Evolutionary conservation across 2,329 filamentous ascomycete genomes (phyloP).

Genomic region (Chaetomiaceae sp.): DNA sequence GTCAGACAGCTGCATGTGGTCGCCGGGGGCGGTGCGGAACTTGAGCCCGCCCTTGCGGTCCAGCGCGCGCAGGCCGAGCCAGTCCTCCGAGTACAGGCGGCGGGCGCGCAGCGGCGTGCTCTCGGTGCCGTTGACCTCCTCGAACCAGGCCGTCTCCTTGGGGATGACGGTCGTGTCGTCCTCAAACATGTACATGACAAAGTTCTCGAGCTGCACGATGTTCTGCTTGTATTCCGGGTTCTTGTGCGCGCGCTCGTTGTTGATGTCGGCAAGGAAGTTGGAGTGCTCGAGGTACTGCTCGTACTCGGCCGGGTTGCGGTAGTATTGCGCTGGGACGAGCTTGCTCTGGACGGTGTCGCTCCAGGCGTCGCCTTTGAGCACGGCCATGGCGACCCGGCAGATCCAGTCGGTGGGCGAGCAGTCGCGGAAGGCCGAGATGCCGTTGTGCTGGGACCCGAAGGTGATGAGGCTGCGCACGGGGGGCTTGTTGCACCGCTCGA

Average conservation of each 20-base stretch:
- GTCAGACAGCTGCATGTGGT: constrained; percentile 76
- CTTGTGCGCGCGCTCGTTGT: constrained; percentile 79
- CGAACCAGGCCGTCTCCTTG: constrained; percentile 88
- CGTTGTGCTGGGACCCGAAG: constrained; percentile 88
- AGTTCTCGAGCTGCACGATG: constrained; percentile 63
- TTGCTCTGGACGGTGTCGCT: constrained; percentile 67
- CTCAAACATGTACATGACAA: constrained; percentile 86
- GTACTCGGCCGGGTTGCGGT: constrained; percentile 65
- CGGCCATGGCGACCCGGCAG: constrained; percentile 72
- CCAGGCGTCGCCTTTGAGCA: constrained; percentile 80
- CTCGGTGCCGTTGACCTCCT: constrained; percentile 71
- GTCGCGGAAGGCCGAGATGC: constrained; percentile 75
- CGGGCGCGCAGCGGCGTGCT: constrained; percentile 64
- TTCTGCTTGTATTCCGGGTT: constrained; percentile 70
- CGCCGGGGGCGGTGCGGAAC: constrained; percentile 68
- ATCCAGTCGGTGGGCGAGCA: constrained; percentile 71
- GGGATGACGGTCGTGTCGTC: constrained; percentile 83
- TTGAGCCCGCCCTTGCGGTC: constrained; percentile 74
- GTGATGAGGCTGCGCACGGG: constrained; percentile 76
- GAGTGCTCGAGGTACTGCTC: constrained; percentile 71
- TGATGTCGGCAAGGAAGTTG: constrained; percentile 91
- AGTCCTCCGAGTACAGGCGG: constrained; percentile 80
- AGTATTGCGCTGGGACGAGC: constrained; percentile 93
- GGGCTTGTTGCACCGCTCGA: constrained; percentile 78
- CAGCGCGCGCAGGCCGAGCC: constrained; percentile 77